These are phyloP conservation scores for Sarocladium oryzae DNA, from an alignment of 2,329 filamentous ascomycete genomes.

Conservation along the genomic window DNA sequence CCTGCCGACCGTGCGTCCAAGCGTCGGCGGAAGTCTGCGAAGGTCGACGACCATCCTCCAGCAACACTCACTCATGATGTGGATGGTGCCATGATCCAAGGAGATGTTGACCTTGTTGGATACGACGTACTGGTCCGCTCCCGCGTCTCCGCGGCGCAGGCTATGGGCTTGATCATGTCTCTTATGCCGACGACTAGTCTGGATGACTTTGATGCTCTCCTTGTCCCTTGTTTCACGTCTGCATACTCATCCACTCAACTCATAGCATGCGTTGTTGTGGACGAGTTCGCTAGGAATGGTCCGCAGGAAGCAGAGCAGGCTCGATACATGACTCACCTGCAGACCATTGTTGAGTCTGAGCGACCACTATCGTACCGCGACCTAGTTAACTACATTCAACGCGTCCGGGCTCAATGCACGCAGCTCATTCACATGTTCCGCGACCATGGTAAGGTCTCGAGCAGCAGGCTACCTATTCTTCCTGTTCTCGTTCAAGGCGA, in stretches of 20 bases:
- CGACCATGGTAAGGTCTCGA: conserved; percentile 77
- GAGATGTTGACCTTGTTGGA: conserved; percentile 91
- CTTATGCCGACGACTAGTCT: conserved; percentile 60
- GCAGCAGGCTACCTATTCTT: conserved; percentile 67
- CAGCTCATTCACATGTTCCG: conserved; percentile 87
- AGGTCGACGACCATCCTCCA: conserved; percentile 59
- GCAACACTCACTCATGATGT: conserved; percentile 78
- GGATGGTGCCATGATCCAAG: conserved; percentile 95
- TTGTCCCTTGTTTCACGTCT: conserved; percentile 63
- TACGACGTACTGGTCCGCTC: conserved; percentile 83
- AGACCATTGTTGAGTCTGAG: conserved; percentile 72
- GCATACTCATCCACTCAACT: conserved; percentile 81
- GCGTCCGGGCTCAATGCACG: conserved; percentile 85
- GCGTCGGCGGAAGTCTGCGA: conserved; percentile 78
- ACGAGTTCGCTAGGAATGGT: conserved; percentile 72
- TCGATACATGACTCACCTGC: conserved; percentile 59
- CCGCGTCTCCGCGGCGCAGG: conserved; percentile 77
- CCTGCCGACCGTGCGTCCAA: conserved; percentile 60
- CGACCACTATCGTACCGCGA: conserved; percentile 81
- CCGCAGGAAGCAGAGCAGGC: conserved; percentile 31
- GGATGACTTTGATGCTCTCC: conserved; percentile 54
- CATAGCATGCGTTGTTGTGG: conserved; percentile 73
- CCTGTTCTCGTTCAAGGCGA: conserved; percentile 94
- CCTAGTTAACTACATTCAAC: conserved; percentile 81
- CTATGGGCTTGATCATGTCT: conserved; percentile 78